A percentile compares a stretch with the other conserved stretches of the same genome.
Conservation (phyloP, 176 grass and related monocot species). For the Canna indica region DNA sequence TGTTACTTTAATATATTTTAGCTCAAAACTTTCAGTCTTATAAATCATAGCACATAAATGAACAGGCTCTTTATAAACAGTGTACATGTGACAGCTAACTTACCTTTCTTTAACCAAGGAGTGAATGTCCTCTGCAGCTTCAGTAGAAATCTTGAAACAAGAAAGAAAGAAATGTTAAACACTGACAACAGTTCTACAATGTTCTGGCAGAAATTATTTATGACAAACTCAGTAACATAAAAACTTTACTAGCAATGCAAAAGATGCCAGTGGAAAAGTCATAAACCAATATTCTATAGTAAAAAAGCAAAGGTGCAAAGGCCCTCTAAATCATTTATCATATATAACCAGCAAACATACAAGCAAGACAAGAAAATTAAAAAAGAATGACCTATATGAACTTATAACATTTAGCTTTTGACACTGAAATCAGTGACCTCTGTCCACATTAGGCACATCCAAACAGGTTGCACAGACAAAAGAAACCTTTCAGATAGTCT, state of each 20-base stretch:
- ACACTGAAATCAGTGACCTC: no score
- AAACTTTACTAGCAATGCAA: not conserved
- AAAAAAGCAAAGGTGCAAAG: not conserved
- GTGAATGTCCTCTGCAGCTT: constrained; percentile 64
- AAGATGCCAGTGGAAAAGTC: no score
- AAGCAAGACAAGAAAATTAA: not conserved
- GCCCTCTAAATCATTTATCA: not conserved
- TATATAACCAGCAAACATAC: not conserved
- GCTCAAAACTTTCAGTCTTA: not conserved
- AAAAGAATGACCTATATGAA: not conserved
- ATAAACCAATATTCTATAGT: not conserved
- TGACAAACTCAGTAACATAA: not conserved
- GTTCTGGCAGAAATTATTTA: not conserved
- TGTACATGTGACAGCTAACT: constrained; percentile 13
- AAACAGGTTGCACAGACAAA: no score
- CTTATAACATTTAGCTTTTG: not conserved
- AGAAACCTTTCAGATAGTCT: no score
- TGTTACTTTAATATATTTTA: not conserved
- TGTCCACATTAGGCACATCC: no score
- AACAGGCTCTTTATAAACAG: not conserved
- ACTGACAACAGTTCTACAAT: not conserved
- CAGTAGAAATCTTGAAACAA: constrained; percentile 62
- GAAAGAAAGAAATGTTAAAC: constrained; percentile 6
- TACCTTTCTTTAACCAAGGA: constrained; percentile 90
- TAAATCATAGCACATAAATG: not conserved